These are phyloP conservation scores for Tremellales sp. DNA, from an alignment of 1,284 basidiomycete species.

Conservation along the genomic window DNA sequence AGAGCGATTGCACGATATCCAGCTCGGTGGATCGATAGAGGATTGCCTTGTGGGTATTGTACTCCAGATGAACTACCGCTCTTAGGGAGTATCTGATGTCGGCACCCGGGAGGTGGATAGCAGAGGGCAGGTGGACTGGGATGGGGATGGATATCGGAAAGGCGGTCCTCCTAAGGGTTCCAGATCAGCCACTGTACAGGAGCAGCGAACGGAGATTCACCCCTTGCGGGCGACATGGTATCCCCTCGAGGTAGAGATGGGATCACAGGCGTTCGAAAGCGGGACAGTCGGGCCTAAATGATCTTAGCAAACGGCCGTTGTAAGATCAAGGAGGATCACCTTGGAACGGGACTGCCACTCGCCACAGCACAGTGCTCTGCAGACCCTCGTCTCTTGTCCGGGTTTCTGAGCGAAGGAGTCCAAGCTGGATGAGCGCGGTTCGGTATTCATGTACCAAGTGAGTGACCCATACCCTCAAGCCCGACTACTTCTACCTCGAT, in stretches of 20 bases:
- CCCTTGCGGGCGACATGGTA: no score
- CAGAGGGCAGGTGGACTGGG: slow-evolving; percentile 4
- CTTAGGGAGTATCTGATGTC: slow-evolving; percentile 7
- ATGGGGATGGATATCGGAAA: slow-evolving; percentile 6
- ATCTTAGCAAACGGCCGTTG: no score
- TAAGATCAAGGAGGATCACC: neutral
- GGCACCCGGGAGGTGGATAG: slow-evolving; percentile 1
- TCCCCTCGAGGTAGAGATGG: no score
- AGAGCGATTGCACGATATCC: no score
- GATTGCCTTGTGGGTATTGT: no score
- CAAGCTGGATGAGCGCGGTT: neutral
- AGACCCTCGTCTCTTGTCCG: neutral
- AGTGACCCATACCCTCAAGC: neutral
- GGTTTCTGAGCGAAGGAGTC: slow-evolving; percentile 1
- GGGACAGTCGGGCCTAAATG: slow-evolving; percentile 2
- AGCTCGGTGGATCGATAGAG: neutral
- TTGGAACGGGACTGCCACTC: slow-evolving; percentile 3
- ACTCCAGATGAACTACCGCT: neutral
- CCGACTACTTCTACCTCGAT: neutral
- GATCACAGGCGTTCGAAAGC: slow-evolving; percentile 2
- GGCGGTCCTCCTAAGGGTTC: slow-evolving; percentile 3
- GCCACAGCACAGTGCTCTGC: neutral
- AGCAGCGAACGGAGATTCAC: neutral
- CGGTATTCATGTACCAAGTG: neutral
- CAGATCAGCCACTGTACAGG: no score